Base-by-base conservation (phyloP, 2,329 filamentous ascomycete species). In the Sporothrix sp. region DNA sequence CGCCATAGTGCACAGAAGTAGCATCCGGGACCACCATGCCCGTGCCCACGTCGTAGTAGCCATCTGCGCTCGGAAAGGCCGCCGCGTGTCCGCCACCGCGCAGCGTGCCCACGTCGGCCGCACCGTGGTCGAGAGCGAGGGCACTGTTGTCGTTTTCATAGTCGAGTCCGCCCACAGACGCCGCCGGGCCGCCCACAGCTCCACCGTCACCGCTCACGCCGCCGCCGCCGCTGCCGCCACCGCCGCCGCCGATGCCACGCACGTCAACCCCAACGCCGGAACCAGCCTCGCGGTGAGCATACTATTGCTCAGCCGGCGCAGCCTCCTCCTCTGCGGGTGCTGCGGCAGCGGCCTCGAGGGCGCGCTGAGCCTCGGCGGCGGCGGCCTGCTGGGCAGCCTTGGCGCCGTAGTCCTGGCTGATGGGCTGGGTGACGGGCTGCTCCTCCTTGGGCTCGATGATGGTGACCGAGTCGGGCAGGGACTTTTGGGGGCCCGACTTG, bases 401-500 rank as follows among this genome's bases (percentile, higher is more conserved):
- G 63, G 91, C 88, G 66, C 93, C 93, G 76, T 98, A 98, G 79
- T 98, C 94, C 77, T 96, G 89, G 75, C 85, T 91, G 73, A 91
- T 85, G 69, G 93, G 93, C 75, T 95, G 89, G 65, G 95, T 81
- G 60, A 97, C 85, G 65, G 85, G 82, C 71, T 90, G 82, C 83
- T 98, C 93, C 78, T 98, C 93, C 87, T 98, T 98, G 75, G 93
- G 94, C 81, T 98, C 93, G 74, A 97, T 95, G 76, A 98, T 93
- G 72, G 91, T 97, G 73, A 98, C 93, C 71, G 89, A 88, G 73
- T 98, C 93, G 63, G 93, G 93, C 60, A 98, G 87, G 62, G 89
- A 84, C 84, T 97, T 96, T 76, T 90, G 87, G 65, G 91, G 90
- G 63, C 93, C 89, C 66, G 88, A 83, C 85, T 98, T 98, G 84